These are phyloP conservation scores for Erysimum cheiri DNA, from an alignment of 441 rosid species.

Conservation along the genomic window DNA sequence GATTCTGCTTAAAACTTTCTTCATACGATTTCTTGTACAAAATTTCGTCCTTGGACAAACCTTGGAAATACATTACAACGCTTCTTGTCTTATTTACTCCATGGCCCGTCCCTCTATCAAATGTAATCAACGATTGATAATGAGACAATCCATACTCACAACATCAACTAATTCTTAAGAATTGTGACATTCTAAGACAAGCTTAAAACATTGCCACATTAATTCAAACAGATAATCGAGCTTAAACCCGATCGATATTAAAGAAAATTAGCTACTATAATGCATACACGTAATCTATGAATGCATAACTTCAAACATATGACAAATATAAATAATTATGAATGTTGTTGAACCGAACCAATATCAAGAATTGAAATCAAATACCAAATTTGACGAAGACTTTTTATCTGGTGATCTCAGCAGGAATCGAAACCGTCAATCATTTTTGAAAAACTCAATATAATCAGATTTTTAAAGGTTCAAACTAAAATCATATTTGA, in stretches of 20 bases:
- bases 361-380: background rate
- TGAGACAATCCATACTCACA: conserved; percentile 2
- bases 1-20: conserved; percentile 12
- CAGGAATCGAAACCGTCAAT: background rate
- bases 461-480: background rate
- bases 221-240: background rate
- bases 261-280: background rate
- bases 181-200: background rate
- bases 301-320: background rate
- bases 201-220: background rate
- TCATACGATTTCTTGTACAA: background rate
- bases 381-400: conserved; percentile 1
- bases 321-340: background rate
- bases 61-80: conserved; percentile 1
- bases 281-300: background rate
- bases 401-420: background rate
- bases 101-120: conserved; percentile 4
- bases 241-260: background rate
- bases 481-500: background rate
- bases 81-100: conserved; percentile 4
- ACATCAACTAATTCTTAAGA: background rate
- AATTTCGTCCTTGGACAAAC: background rate
- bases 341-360: background rate
- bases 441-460: background rate
- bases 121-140: background rate